phyloP scores from a whole-genome alignment of 306 rosid species.

The Senna siamea region DNA sequence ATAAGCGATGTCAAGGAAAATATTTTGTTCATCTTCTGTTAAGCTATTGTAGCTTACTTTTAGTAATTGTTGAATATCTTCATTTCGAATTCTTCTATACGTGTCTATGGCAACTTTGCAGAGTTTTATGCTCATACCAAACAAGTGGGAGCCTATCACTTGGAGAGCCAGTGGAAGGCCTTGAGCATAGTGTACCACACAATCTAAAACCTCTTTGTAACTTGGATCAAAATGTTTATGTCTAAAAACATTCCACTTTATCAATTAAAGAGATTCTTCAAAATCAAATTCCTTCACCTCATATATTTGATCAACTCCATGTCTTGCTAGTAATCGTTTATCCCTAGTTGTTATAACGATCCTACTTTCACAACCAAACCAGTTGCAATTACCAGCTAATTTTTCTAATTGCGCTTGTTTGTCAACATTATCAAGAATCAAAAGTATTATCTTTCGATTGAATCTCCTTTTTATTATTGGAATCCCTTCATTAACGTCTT shows the following conservation, averaged over 20 bases:
- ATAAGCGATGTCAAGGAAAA: conserved; percentile 38
- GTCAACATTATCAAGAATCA: background rate
- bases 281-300: background rate
- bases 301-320: background rate
- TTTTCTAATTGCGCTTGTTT: background rate
- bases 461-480: background rate
- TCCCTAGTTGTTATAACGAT: background rate
- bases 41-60: conserved; percentile 9
- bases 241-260: conserved; percentile 1
- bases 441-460: background rate
- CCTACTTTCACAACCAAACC: background rate
- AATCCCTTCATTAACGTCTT: background rate
- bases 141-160: background rate
- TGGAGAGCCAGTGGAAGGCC: background rate
- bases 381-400: background rate
- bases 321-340: background rate
- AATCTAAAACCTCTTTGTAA: background rate
- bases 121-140: background rate
- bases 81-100: background rate
- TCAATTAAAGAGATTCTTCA: background rate
- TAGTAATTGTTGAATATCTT: background rate
- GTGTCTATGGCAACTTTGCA: conserved; percentile 20
- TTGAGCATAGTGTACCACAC: background rate
- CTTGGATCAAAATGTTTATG: background rate
- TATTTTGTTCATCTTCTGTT: background rate